These are phyloP conservation scores for Fusarium euwallaceae DNA, from an alignment of 2,329 filamentous ascomycete genomes.

Conservation along the genomic window DNA sequence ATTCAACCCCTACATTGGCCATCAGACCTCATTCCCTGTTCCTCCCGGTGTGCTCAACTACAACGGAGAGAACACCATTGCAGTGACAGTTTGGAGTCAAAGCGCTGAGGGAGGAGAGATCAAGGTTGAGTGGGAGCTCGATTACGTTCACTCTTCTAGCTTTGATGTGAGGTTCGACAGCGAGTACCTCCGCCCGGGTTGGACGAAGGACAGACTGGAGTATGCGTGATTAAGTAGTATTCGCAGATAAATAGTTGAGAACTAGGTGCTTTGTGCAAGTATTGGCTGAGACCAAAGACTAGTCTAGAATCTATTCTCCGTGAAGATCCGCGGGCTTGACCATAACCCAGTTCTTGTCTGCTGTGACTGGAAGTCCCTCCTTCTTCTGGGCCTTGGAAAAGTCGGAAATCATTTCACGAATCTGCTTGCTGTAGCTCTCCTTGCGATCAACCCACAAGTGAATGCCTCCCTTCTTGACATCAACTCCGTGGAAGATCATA, in stretches of 20 bases:
- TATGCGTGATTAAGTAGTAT: slow-evolving; percentile 46
- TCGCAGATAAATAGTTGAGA: not conserved
- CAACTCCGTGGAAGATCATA: slow-evolving; percentile 61
- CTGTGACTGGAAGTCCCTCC: slow-evolving; percentile 55
- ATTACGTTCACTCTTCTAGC: slow-evolving; percentile 66
- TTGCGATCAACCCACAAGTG: slow-evolving; percentile 59
- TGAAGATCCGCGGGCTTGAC: slow-evolving; percentile 56
- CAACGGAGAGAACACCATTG: slow-evolving; percentile 68
- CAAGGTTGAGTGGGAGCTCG: slow-evolving; percentile 63
- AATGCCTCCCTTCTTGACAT: slow-evolving; percentile 56
- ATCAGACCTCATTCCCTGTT: slow-evolving; percentile 71
- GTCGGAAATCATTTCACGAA: slow-evolving; percentile 55
- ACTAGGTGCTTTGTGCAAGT: not conserved
- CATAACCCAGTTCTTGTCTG: slow-evolving; percentile 60
- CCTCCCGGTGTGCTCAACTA: slow-evolving; percentile 71
- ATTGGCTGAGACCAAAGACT: not conserved
- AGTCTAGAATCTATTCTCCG: not conserved
- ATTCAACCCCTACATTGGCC: slow-evolving; percentile 71
- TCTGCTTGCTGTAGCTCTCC: slow-evolving; percentile 50
- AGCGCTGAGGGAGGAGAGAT: slow-evolving; percentile 63
- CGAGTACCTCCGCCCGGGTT: slow-evolving; percentile 63
- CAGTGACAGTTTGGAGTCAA: slow-evolving; percentile 71
- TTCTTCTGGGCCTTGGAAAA: slow-evolving; percentile 51
- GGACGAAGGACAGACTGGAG: slow-evolving; percentile 56
- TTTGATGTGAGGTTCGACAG: slow-evolving; percentile 64